Percentiles rank a stretch among this genome's conserved stretches.
These are phyloP conservation scores for Fusarium solani-melongenae DNA, from an alignment of 2,329 filamentous ascomycete species.

Conservation along the genomic window DNA sequence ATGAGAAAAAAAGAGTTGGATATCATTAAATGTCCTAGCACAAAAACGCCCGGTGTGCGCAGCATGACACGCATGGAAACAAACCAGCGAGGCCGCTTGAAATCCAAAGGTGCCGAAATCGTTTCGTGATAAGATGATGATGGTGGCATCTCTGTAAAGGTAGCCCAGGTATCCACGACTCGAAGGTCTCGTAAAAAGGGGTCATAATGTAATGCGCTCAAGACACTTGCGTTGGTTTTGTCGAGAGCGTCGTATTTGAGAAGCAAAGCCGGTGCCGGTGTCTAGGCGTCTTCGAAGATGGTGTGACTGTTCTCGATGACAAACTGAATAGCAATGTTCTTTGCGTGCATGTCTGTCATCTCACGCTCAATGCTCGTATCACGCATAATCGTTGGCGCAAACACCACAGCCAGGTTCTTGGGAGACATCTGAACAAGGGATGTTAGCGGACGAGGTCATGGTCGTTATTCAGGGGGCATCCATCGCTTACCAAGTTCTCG, in stretches of 20 bases:
- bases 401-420: constrained; percentile 95
- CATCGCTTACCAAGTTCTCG: constrained; percentile 78
- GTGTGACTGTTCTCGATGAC: constrained; percentile 89
- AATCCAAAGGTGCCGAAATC: constrained; percentile 39
- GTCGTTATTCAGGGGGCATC: background rate
- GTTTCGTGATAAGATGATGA: constrained; percentile 34
- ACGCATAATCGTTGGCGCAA: constrained; percentile 97
- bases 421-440: constrained; percentile 79
- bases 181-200: constrained; percentile 10
- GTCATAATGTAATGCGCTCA: constrained; percentile 4
- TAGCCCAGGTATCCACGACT: constrained; percentile 23
- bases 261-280: background rate
- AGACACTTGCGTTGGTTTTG: background rate
- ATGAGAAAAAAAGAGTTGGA: constrained; percentile 42
- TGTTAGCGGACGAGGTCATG: constrained; percentile 20
- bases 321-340: constrained; percentile 92
- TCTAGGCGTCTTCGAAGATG: constrained; percentile 72
- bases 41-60: constrained; percentile 41
- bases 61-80: constrained; percentile 33
- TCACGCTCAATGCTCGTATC: constrained; percentile 90
- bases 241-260: background rate
- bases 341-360: constrained; percentile 94
- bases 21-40: constrained; percentile 49
- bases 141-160: constrained; percentile 21
- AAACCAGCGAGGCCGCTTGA: constrained; percentile 24